Base-by-base conservation (phyloP, 2,329 filamentous ascomycete genomes). In the Hypoxylon sp. region DNA sequence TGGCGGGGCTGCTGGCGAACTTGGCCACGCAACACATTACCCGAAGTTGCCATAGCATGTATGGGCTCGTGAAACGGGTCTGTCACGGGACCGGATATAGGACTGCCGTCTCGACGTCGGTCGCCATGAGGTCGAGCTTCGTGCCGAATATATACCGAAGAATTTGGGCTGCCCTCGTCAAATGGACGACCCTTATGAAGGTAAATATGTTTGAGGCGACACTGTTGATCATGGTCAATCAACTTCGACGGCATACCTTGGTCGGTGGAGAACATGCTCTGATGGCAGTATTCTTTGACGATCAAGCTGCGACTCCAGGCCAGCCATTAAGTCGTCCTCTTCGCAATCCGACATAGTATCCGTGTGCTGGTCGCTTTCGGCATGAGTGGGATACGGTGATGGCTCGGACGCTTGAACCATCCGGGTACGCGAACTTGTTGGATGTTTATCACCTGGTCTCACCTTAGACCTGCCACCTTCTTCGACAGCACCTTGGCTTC, bases 91-190 rank as follows among this genome's bases (percentile, higher is more conserved):
- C 63, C 60, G 13, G 63, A 52, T 20, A 31, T 55, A 6, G 75
- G 69, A 55, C 68, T 74, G 11, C 67, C 70, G 43, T 74, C 70
- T 27, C 67, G 68, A 59, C 74, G 72, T 45, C 68, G 63, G 26
- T 60, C 66, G 18, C 60, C 35, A 57, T 67, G 66, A 48, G 62
- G 47, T 26, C 64, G 66, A 18, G 69, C 55, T 31, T 71, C 71
- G 52, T 67, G 59, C 17, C 64, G 58, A 26, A 70, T 62, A 64
- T 72, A 74, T 53, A 69, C 63, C 48, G 74, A 72, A 33, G 74
- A 74, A 45, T 67, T 69, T 13, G 73, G 73, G 59, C 70, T 72
- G 11, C 65, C 64, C 46, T 68, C 69, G 9, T 51, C 31, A 33
- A 51, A 40, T 35, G 54, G 65, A 38, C 65, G 55, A 69, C 64